Conservation (phyloP, 345 rosid genomes). For the Leavenworthia alabamica region DNA sequence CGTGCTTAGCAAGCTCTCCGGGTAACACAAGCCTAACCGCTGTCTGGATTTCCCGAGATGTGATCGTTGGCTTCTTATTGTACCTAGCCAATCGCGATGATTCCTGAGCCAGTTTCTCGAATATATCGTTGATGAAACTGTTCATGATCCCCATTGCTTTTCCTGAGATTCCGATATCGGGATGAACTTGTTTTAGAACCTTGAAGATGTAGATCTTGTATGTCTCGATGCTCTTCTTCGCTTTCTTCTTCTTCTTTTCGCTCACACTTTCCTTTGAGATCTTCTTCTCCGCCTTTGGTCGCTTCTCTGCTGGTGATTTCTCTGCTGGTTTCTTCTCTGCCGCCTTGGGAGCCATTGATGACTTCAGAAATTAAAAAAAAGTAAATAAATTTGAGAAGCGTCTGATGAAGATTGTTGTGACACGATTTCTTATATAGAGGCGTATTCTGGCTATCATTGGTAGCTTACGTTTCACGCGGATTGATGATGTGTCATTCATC, state of each 20-base stretch:
- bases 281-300: constrained; percentile 33
- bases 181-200: too few relatives aligned
- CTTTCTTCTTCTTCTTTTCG: constrained; percentile 36
- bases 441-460: constrained; percentile 4
- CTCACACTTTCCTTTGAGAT: constrained; percentile 24
- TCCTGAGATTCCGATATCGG: too few relatives aligned
- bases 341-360: constrained; percentile 27
- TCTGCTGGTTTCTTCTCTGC: constrained; percentile 33
- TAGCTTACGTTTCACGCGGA: neutral
- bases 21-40: constrained; percentile 31
- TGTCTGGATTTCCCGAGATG: constrained; percentile 30
- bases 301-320: constrained; percentile 28
- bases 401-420: too few relatives aligned
- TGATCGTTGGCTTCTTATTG: constrained; percentile 30
- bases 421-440: neutral
- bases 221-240: too few relatives aligned
- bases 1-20: constrained; percentile 33
- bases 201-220: too few relatives aligned
- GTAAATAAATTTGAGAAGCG: neutral
- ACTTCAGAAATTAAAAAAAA: neutral
- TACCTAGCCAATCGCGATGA: too few relatives aligned
- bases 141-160: too few relatives aligned
- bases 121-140: too few relatives aligned
- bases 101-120: too few relatives aligned
- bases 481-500: neutral